Evolutionary conservation across 371 early-diverging fungal species (phyloP), one percentile per base, ranked within the genome.

Genomic region (Apophysomyces ossiformis): DNA sequence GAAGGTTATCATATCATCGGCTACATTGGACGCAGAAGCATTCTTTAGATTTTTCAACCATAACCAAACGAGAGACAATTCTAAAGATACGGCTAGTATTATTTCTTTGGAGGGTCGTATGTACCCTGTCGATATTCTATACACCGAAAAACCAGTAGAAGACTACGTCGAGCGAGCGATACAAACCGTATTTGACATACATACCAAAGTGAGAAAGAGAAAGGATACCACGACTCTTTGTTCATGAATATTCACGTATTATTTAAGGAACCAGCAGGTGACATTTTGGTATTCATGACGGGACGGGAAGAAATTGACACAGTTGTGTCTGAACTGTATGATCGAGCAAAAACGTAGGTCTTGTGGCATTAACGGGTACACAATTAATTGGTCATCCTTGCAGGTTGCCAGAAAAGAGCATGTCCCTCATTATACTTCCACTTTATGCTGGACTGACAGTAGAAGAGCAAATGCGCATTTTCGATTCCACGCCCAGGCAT

Each of bases 201-300:
- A 93, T 72, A 75, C 79, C 57, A 62, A 83, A 61, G 85, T 84
- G 63, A 26, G 32, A 58, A 15, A 15, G n/a, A 44, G 9, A 41
- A 43, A 58, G 32, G 38, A 38, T 37, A 26, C 26, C 26, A 39
- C 26, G 21, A 16, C 6, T 18, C 8, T 18, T 11, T 0, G 5
- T 13, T 41, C 41, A 41, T 11, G 13, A 11, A 13, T 41, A 41
- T 21, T 21, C 2, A n/a, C 21, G 18, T 57, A n/a, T 8, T 36
- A 35, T 67, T 26, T 26, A 26, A 81, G 78, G 88, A 89, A 70
- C 78, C 78, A 37, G 65, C 76, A 7, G 94, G 94, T 7, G 95
- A 93, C 69, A 92, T 97, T 61, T 75, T 96, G 7, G 85, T 95
- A 0, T 95, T 96, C 73, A 66, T 96, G 66, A 93, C 95, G 0